These are phyloP conservation scores for Colletotrichum siamense DNA, from an alignment of 2,329 filamentous ascomycete species.

Conservation along the genomic window DNA sequence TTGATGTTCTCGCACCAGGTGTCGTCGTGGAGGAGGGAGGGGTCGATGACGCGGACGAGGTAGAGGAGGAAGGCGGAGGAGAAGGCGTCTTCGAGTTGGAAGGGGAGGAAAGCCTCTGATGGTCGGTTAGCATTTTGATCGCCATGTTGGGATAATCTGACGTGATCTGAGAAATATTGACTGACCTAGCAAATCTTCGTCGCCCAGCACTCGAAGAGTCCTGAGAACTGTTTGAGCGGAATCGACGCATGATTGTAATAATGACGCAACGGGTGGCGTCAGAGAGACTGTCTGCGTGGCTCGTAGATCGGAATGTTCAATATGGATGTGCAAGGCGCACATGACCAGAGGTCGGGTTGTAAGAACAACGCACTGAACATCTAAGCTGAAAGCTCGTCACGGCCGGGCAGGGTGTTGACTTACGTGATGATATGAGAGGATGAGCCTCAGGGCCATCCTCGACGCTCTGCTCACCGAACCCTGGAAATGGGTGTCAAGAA, in stretches of 20 bases:
- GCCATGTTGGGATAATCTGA: background rate
- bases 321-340: conserved; percentile 31
- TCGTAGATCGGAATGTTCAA: conserved; percentile 17
- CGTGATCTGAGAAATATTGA: accelerated
- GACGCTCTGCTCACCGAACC: conserved; percentile 21
- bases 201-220: conserved; percentile 19
- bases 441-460: conserved; percentile 20
- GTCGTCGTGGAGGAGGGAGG: conserved; percentile 36
- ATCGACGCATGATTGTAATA: conserved; percentile 22
- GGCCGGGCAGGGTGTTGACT: accelerated
- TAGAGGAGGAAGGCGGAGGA: conserved; percentile 45
- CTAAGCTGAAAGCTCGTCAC: background rate
- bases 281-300: conserved; percentile 5
- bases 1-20: conserved; percentile 40
- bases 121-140: background rate
- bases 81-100: conserved; percentile 46
- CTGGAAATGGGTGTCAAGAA: conserved; percentile 21
- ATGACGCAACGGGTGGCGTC: conserved; percentile 13
- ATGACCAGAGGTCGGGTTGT: conserved; percentile 20
- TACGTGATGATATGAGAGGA: conserved; percentile 29
- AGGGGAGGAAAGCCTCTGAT: conserved; percentile 40
- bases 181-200: conserved; percentile 31
- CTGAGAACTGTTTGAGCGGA: conserved; percentile 21
- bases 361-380: conserved; percentile 12
- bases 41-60: conserved; percentile 35